Evolutionary conservation across 768 basidiomycete species (phyloP).

Genomic region (Leccinum subtestaceum): DNA sequence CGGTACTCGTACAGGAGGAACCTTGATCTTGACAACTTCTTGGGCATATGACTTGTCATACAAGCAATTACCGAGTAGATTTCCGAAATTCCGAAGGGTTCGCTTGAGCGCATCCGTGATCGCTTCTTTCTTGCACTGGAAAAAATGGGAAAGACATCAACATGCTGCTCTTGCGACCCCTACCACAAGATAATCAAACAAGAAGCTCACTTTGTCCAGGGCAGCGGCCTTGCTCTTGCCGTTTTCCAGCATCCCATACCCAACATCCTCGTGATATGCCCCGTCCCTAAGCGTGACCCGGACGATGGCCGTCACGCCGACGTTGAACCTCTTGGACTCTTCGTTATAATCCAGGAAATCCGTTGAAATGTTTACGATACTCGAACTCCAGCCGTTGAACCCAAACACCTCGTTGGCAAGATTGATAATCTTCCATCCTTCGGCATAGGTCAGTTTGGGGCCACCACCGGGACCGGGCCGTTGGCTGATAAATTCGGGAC

Average conservation of each 20-base stretch:
- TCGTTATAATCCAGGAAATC: conserved; percentile 78
- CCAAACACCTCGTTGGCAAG: conserved; percentile 98
- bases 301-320: conserved; percentile 83
- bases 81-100: conserved; percentile 88
- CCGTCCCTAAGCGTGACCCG: conserved; percentile 88
- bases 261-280: conserved; percentile 88
- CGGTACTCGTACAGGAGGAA: conserved; percentile 59
- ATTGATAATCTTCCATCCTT: conserved; percentile 98
- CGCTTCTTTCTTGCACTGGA: conserved; percentile 96
- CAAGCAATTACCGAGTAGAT: conserved; percentile 93
- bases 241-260: conserved; percentile 87
- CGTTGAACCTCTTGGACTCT: conserved; percentile 59
- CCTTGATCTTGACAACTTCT: conserved; percentile 85
- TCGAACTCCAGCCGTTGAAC: conserved; percentile 94
- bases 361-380: conserved; percentile 66
- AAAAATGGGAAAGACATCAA: background rate
- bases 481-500: conserved; percentile 90
- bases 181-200: background rate
- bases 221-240: conserved; percentile 80
- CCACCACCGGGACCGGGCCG: conserved; percentile 87
- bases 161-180: background rate
- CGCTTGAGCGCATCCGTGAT: conserved; percentile 94
- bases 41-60: conserved; percentile 90
- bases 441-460: conserved; percentile 87
- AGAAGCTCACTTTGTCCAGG: conserved; percentile 77